A percentile compares a stretch with the other conserved stretches of the same genome.
These are phyloP conservation scores for Aspergillus novoparasiticus DNA, from an alignment of 2,329 filamentous ascomycete species.

Conservation along the genomic window DNA sequence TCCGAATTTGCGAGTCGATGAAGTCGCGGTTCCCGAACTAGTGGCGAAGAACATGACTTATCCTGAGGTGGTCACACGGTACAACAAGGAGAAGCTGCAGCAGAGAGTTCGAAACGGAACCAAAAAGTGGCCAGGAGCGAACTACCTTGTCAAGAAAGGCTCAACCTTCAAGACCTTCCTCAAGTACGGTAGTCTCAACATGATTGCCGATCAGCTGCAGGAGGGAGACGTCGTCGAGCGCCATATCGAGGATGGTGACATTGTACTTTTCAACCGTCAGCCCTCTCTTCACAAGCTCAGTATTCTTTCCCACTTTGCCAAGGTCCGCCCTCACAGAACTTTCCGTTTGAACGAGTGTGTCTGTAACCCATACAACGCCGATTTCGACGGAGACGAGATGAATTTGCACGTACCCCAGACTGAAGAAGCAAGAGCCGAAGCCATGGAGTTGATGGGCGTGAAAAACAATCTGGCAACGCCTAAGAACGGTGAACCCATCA, in stretches of 20 bases:
- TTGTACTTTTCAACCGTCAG: constrained; percentile 97
- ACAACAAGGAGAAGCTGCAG: constrained; percentile 82
- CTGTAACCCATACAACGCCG: constrained; percentile 96
- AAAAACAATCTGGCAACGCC: constrained; percentile 95
- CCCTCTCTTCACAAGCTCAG: constrained; percentile 97
- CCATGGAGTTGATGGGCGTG: constrained; percentile 95
- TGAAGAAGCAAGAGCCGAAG: constrained; percentile 92
- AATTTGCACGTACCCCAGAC: constrained; percentile 97
- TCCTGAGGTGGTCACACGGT: constrained; percentile 80
- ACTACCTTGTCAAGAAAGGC: constrained; percentile 74
- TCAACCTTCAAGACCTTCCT: constrained; percentile 72
- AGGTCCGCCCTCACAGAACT: constrained; percentile 91
- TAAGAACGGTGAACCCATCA: constrained; percentile 97
- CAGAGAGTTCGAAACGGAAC: constrained; percentile 74
- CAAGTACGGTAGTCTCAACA: constrained; percentile 71
- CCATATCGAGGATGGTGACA: constrained; percentile 91
- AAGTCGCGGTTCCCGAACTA: constrained; percentile 86
- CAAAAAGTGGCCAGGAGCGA: constrained; percentile 82
- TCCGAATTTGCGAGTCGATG: constrained; percentile 88
- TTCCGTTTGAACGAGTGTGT: constrained; percentile 98
- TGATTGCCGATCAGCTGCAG: constrained; percentile 72
- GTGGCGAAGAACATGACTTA: constrained; percentile 98
- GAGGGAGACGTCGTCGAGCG: constrained; percentile 90
- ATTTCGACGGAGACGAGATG: constrained; percentile 99
- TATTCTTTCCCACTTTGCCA: constrained; percentile 94